A percentile compares a stretch with the other conserved stretches of the same genome.
phyloP scores from a whole-genome alignment of 257 asterid genomes.

The Catharanthus roseus region DNA sequence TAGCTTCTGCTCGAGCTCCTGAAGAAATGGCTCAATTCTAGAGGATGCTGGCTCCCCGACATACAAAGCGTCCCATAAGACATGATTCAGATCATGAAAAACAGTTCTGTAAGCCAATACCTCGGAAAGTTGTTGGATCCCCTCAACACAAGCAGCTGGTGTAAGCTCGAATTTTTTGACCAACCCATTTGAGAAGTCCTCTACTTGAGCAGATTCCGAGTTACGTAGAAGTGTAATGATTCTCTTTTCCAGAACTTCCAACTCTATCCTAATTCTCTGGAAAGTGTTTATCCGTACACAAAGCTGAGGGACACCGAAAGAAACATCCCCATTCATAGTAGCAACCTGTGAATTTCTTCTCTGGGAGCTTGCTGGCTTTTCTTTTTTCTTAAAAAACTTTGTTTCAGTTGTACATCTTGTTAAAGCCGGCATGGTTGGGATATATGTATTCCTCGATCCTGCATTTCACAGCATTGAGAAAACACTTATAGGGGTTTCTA shows the following conservation, averaged over 20 bases:
- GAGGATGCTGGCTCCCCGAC: constrained; percentile 76
- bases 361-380: constrained; percentile 47
- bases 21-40: constrained; percentile 80
- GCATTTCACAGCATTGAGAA: constrained; percentile 12
- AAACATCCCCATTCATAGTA: constrained; percentile 55
- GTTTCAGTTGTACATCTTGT: constrained; percentile 71
- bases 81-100: constrained; percentile 68
- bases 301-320: constrained; percentile 62
- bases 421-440: constrained; percentile 88
- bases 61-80: constrained; percentile 67
- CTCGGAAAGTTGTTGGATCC: constrained; percentile 78
- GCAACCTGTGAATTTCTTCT: constrained; percentile 74
- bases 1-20: constrained; percentile 64
- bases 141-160: constrained; percentile 76
- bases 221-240: constrained; percentile 75
- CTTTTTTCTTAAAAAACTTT: constrained; percentile 81
- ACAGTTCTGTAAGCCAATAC: constrained; percentile 67
- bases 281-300: constrained; percentile 85
- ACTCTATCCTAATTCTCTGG: constrained; percentile 63
- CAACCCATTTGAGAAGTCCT: constrained; percentile 66
- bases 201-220: constrained; percentile 84
- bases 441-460: constrained; percentile 74
- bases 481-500: constrained; percentile 7
- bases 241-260: constrained; percentile 84
- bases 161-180: constrained; percentile 79